Percentiles rank a stretch among this genome's conserved stretches.
Conservation (phyloP, 2,329 filamentous ascomycete species). For the Pestalotiopsis sp. region DNA sequence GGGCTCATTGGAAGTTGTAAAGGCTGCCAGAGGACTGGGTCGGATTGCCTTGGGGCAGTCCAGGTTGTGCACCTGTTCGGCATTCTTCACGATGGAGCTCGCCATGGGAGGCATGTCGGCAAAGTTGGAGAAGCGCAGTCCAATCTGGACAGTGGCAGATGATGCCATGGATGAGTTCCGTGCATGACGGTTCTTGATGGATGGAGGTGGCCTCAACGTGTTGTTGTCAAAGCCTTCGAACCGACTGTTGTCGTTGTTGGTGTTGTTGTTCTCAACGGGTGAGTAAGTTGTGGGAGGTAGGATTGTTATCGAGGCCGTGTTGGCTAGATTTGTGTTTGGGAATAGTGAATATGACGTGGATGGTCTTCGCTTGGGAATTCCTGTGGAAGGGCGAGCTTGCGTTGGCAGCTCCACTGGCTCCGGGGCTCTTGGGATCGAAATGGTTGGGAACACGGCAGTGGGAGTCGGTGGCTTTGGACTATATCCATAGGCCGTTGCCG, state of each 20-base stretch:
- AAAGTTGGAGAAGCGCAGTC: conserved; percentile 66
- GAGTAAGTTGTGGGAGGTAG: conserved; percentile 53
- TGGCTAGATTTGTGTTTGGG: conserved; percentile 32
- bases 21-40: conserved; percentile 34
- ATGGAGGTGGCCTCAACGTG: conserved; percentile 46
- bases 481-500: conserved; percentile 10
- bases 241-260: conserved; percentile 17
- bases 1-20: conserved; percentile 21
- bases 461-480: conserved; percentile 37
- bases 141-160: conserved; percentile 72
- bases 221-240: conserved; percentile 24
- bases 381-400: conserved; percentile 22
- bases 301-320: conserved; percentile 38
- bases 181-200: conserved; percentile 49
- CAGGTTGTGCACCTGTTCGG: conserved; percentile 41
- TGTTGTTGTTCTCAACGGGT: conserved; percentile 23
- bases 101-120: conserved; percentile 48
- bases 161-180: conserved; percentile 66
- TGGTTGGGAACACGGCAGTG: conserved; percentile 31
- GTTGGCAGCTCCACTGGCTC: conserved; percentile 33
- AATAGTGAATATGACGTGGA: conserved; percentile 43
- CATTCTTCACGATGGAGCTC: conserved; percentile 32
- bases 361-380: conserved; percentile 25
- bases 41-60: conserved; percentile 34
- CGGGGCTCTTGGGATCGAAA: conserved; percentile 28